Evolutionary conservation across 768 basidiomycete species (phyloP), one percentile per base, ranked within the genome.

Genomic region (Paxillus ammoniavirescens): DNA sequence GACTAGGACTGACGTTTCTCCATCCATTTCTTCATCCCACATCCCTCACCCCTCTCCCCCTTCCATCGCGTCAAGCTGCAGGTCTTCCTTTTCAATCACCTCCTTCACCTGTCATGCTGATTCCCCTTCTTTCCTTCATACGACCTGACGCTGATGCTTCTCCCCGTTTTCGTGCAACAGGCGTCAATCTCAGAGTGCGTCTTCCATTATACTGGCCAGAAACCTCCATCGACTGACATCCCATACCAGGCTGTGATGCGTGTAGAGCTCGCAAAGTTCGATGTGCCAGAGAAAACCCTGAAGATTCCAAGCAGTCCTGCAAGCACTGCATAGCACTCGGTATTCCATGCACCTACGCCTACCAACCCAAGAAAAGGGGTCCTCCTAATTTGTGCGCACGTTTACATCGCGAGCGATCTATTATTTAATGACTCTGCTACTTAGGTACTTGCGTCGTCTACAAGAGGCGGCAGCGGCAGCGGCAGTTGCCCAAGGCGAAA

Each of bases 301-400:
- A 89, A 57, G 88, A 89, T 65, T 75, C 81, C 9, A 87, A 86
- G 69, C 83, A 83, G 58, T 78, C 87, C 8, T 93, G 91, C 87
- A 93, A 90, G 66, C 91, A 93, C 65, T 94, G 91, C 67, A 77
- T 87, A 60, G 80, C 87, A 0, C 82, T 94, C 47, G 87, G 84
- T 17, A 88, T 93, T 46, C 81, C 84, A 5, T 94, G 93, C 69
- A 93, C 89, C 1, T 96, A 94, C 61, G 89, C 92, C 65, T 95
- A 95, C 67, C 89, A 91, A 66, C 93, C 93, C 17, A 93, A 93
- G 77, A 95, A 95, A 71, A 77, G 93, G 52, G 93, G 93, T 0
- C 93, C 93, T 3, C 93, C 93, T 2, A 95, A 95, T 70, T 77
- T 93, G 89, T 95, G 71, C 71, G 84, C 65, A 28, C 8, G 41